phyloP scores from a whole-genome alignment of 2,329 filamentous ascomycete species.

The Mariannaea sp. region DNA sequence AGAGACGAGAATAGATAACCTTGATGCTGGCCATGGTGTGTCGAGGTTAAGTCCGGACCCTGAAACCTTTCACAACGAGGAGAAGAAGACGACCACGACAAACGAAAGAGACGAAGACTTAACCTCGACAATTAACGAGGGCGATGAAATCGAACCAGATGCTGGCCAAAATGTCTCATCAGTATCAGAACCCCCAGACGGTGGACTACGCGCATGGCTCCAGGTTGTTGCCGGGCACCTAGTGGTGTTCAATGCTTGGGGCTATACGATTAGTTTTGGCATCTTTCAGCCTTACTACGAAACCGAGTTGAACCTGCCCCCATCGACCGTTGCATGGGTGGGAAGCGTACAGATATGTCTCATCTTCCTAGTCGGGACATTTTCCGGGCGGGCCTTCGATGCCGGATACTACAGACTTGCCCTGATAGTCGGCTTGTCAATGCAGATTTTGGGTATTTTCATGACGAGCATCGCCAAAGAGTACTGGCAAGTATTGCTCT shows the following conservation, averaged over 20 bases:
- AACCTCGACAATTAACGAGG: constrained; percentile 1
- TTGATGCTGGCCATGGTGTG: not conserved
- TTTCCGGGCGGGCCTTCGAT: constrained; percentile 50
- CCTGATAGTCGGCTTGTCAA: constrained; percentile 42
- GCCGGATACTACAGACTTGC: constrained; percentile 46
- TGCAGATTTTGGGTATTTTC: constrained; percentile 54
- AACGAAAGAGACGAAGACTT: constrained; percentile 8
- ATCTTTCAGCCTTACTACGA: constrained; percentile 49
- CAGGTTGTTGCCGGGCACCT: constrained; percentile 47
- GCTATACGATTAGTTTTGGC: constrained; percentile 47
- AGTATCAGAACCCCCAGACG: constrained; percentile 40
- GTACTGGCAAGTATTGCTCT: constrained; percentile 56
- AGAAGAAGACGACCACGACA: not conserved
- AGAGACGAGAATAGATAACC: not conserved
- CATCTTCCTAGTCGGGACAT: constrained; percentile 46
- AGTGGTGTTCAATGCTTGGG: constrained; percentile 47
- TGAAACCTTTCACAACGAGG: not conserved
- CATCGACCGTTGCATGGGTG: constrained; percentile 53
- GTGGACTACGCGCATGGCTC: constrained; percentile 45
- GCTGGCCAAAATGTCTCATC: not conserved
- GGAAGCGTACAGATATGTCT: constrained; percentile 54
- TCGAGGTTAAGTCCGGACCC: not conserved
- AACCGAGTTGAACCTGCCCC: constrained; percentile 36
- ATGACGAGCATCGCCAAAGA: constrained; percentile 48
- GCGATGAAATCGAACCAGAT: constrained; percentile 4